These are phyloP conservation scores for Dothideomycetidae sp. DNA, from an alignment of 2,329 filamentous ascomycete species.

Conservation along the genomic window DNA sequence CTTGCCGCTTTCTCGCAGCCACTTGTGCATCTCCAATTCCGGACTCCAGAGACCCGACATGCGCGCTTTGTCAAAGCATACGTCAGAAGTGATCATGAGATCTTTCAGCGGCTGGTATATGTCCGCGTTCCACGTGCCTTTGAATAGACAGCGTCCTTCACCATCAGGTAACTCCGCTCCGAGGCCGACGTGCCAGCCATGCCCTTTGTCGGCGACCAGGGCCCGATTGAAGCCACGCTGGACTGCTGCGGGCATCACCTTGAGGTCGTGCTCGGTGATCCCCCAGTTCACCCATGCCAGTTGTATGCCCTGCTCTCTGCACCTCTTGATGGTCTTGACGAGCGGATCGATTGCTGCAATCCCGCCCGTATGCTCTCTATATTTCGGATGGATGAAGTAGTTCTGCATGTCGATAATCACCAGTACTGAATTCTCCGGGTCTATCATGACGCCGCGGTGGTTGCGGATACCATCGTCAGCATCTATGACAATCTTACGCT, in stretches of 20 bases:
- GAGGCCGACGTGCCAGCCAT: constrained; percentile 29
- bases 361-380: constrained; percentile 19
- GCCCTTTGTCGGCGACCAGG: constrained; percentile 19
- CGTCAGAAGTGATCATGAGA: constrained; percentile 24
- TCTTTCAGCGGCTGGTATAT: constrained; percentile 28
- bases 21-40: constrained; percentile 27
- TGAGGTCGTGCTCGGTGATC: constrained; percentile 25
- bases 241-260: constrained; percentile 29
- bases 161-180: constrained; percentile 25
- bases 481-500: constrained; percentile 25
- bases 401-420: constrained; percentile 24
- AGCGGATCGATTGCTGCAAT: constrained; percentile 25
- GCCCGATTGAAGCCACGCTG: constrained; percentile 27
- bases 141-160: constrained; percentile 29
- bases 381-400: constrained; percentile 18
- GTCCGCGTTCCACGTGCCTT: constrained; percentile 29
- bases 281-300: constrained; percentile 31
- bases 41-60: constrained; percentile 31
- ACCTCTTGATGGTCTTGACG: constrained; percentile 26
- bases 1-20: constrained; percentile 26
- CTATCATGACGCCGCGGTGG: constrained; percentile 29
- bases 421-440: constrained; percentile 23
- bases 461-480: constrained; percentile 28
- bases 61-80: constrained; percentile 31
- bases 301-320: constrained; percentile 27